Conservation (phyloP, 2,329 filamentous ascomycete species). For the Clonostachys rosea region DNA sequence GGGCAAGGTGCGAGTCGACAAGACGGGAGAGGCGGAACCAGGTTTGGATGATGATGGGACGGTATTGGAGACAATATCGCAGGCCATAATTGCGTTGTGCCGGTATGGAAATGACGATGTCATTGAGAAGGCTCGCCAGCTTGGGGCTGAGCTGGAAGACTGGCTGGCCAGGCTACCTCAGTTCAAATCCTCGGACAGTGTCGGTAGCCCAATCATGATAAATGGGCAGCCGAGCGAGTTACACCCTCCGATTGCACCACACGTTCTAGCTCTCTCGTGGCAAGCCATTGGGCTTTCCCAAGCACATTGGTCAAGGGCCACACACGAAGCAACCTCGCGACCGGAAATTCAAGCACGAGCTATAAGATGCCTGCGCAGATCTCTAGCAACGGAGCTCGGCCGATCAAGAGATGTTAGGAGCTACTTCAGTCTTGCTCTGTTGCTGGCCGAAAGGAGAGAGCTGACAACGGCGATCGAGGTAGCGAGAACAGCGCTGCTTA, state of each 20-base stretch:
- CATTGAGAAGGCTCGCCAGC: slow-evolving; percentile 71
- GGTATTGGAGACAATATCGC: slow-evolving; percentile 72
- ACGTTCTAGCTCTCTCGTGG: slow-evolving; percentile 67
- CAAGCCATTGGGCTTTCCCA: slow-evolving; percentile 81
- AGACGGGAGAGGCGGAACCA: slow-evolving; percentile 65
- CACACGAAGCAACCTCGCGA: slow-evolving; percentile 68
- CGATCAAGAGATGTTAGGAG: slow-evolving; percentile 68
- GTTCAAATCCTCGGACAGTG: slow-evolving; percentile 15
- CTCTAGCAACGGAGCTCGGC: slow-evolving; percentile 62
- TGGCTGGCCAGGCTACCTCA: slow-evolving; percentile 62
- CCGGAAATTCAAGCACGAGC: slow-evolving; percentile 74
- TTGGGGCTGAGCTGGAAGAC: slow-evolving; percentile 68
- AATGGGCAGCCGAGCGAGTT: slow-evolving; percentile 4
- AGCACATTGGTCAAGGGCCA: slow-evolving; percentile 81
- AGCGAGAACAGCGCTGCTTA: slow-evolving; percentile 69
- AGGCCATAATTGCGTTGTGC: slow-evolving; percentile 77
- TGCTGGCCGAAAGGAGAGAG: slow-evolving; percentile 85
- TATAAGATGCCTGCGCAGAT: slow-evolving; percentile 68
- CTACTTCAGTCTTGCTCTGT: slow-evolving; percentile 74
- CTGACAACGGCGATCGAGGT: slow-evolving; percentile 76
- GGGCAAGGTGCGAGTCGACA: slow-evolving; percentile 78
- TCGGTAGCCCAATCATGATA: not conserved
- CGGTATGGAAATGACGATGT: slow-evolving; percentile 72
- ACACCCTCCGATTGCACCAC: slow-evolving; percentile 46
- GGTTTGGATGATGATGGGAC: slow-evolving; percentile 75